phyloP scores from a whole-genome alignment of 768 basidiomycete genomes.

The Filobasidium wieringae region DNA sequence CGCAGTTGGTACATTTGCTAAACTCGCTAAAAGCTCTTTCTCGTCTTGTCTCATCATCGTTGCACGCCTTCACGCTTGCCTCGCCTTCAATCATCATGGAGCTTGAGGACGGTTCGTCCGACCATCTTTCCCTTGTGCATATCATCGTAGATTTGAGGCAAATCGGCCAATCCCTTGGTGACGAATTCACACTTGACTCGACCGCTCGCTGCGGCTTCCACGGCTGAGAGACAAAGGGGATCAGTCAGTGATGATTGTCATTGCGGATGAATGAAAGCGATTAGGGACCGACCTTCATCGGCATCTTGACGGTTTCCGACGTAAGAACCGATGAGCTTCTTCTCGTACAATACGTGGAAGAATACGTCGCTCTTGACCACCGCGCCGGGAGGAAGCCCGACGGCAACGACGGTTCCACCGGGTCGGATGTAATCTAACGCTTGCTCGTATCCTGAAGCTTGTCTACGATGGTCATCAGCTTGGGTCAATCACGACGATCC shows the following conservation, averaged over 20 bases:
- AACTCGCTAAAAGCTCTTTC: no score
- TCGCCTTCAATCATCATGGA: not conserved
- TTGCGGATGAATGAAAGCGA: no score
- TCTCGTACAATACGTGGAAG: slow-evolving; percentile 26
- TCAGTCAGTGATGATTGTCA: not conserved
- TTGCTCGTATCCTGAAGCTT: slow-evolving; percentile 42
- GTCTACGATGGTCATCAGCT: no score
- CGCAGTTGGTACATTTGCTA: no score
- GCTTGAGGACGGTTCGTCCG: slow-evolving; percentile 13
- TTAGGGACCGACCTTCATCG: slow-evolving; percentile 44
- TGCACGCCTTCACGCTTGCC: not conserved
- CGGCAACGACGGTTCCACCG: slow-evolving; percentile 45
- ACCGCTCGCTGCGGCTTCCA: slow-evolving; percentile 61
- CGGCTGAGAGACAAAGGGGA: slow-evolving; percentile 32
- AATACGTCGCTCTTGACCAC: slow-evolving; percentile 16
- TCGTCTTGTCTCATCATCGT: no score
- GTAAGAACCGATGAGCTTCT: slow-evolving; percentile 40
- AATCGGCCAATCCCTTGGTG: slow-evolving; percentile 45
- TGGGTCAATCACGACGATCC: no score
- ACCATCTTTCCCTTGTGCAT: slow-evolving; percentile 14
- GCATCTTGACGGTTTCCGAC: slow-evolving; percentile 61
- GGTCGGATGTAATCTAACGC: slow-evolving; percentile 59
- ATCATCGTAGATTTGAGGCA: slow-evolving; percentile 42
- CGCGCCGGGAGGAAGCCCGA: slow-evolving; percentile 20
- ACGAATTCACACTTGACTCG: slow-evolving; percentile 54